phyloP scores from a whole-genome alignment of 2,329 filamentous ascomycete species.

The Paecilomyces sp. region DNA sequence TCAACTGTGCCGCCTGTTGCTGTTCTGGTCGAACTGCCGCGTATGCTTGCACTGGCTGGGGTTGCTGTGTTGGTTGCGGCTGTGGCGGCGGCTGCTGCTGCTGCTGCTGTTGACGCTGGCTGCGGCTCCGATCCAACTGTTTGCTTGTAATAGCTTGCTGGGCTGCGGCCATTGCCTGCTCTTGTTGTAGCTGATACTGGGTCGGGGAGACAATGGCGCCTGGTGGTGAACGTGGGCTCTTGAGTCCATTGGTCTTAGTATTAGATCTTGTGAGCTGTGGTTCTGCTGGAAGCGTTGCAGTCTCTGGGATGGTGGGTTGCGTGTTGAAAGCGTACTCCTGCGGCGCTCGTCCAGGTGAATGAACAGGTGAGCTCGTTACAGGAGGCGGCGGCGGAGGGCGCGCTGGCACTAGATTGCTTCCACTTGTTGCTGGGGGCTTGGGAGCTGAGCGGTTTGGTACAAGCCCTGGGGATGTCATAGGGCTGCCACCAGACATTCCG shows the following conservation, averaged over 20 bases:
- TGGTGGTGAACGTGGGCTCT: constrained; percentile 40
- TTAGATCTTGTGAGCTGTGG: constrained; percentile 63
- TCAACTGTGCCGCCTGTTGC: constrained; percentile 31
- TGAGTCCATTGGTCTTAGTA: constrained; percentile 52
- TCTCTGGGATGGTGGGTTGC: constrained; percentile 46
- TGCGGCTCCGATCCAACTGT: constrained; percentile 64
- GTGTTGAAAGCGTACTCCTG: constrained; percentile 49
- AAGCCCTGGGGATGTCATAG: constrained; percentile 40
- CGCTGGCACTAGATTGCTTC: constrained; percentile 28
- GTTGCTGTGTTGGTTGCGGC: constrained; percentile 47
- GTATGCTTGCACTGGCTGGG: constrained; percentile 13
- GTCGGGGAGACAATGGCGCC: constrained; percentile 29
- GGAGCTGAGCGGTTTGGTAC: constrained; percentile 81
- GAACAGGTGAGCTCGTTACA: constrained; percentile 30
- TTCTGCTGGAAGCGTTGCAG: constrained; percentile 55
- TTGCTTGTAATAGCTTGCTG: constrained; percentile 67
- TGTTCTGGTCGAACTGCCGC: constrained; percentile 7
- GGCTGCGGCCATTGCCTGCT: constrained; percentile 71
- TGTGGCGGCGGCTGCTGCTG: constrained; percentile 45
- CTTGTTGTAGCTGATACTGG: constrained; percentile 64
- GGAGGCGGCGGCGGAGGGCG: constrained; percentile 38
- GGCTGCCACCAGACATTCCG: constrained; percentile 24
- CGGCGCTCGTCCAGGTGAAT: constrained; percentile 43
- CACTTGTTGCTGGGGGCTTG: constrained; percentile 59
- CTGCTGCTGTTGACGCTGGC: constrained; percentile 57